Percentiles rank a stretch among this genome's conserved stretches.
Evolutionary conservation across 257 asterid species (phyloP).

Genomic region (Verbena officinalis): DNA sequence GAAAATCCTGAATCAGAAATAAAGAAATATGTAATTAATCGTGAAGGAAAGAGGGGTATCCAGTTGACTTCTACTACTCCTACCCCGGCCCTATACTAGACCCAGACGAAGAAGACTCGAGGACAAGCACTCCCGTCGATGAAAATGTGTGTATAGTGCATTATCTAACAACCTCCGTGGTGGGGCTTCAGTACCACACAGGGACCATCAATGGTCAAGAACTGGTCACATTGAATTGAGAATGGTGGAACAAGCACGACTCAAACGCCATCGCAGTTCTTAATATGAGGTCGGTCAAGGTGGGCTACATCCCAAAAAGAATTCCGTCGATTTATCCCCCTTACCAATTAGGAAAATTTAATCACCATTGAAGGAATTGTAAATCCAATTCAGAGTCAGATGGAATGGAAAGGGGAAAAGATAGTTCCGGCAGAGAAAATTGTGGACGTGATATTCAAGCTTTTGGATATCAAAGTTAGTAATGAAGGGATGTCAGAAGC

Average conservation of each 20-base stretch:
- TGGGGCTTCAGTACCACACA: conserved; percentile 59
- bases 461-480: conserved; percentile 57
- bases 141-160: too few species aligned
- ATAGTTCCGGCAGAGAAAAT: conserved; percentile 47
- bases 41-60: too few species aligned
- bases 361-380: conserved; percentile 61
- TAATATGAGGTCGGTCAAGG: conserved; percentile 57
- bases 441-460: conserved; percentile 71
- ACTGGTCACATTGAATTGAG: conserved; percentile 70
- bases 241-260: conserved; percentile 56
- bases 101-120: conserved; percentile 55
- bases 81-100: too few species aligned
- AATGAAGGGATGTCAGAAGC: conserved; percentile 48
- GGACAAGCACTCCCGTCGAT: too few species aligned
- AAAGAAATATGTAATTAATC: too few species aligned
- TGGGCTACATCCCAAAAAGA: conserved; percentile 77
- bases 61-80: too few species aligned
- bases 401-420: conserved; percentile 50
- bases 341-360: conserved; percentile 47
- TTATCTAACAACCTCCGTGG: too few species aligned
- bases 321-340: conserved; percentile 64
- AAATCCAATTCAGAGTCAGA: conserved; percentile 48
- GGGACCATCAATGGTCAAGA: conserved; percentile 70
- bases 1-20: too few species aligned
- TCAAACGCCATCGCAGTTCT: conserved; percentile 67